phyloP scores from a whole-genome alignment of 768 basidiomycete genomes.

The Leccinum disarticulatum region DNA sequence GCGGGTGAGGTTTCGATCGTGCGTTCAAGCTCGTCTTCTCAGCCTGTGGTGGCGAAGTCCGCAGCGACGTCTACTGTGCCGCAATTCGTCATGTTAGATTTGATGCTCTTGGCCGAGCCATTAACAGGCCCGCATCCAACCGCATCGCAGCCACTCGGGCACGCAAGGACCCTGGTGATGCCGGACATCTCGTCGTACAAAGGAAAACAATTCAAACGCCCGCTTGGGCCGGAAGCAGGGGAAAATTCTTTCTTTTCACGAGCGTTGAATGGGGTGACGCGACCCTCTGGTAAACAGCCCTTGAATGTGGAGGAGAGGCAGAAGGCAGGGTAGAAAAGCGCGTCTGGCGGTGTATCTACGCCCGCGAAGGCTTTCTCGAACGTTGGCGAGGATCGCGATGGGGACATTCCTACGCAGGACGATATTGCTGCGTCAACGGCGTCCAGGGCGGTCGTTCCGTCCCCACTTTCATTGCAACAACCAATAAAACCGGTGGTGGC shows the following conservation, averaged over 20 bases:
- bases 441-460: background rate
- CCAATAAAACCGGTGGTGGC: background rate
- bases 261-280: slow-evolving; percentile 9
- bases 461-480: background rate
- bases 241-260: slow-evolving; percentile 29
- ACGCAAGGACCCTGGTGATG: slow-evolving; percentile 9
- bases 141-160: background rate
- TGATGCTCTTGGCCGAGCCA: background rate
- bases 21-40: background rate
- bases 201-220: slow-evolving; percentile 23
- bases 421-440: background rate
- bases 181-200: slow-evolving; percentile 27
- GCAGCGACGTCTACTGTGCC: background rate
- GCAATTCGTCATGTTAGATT: background rate
- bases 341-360: background rate
- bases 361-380: background rate
- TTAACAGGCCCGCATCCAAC: background rate
- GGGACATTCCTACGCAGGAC: slow-evolving; percentile 10
- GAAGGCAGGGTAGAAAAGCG: background rate
- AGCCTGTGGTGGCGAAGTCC: background rate
- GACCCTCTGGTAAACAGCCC: background rate
- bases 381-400: background rate
- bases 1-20: background rate
- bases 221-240: slow-evolving; percentile 1
- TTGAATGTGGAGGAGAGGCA: background rate